Conservation (phyloP, 768 basidiomycete genomes). For the Asterophora parasitica region DNA sequence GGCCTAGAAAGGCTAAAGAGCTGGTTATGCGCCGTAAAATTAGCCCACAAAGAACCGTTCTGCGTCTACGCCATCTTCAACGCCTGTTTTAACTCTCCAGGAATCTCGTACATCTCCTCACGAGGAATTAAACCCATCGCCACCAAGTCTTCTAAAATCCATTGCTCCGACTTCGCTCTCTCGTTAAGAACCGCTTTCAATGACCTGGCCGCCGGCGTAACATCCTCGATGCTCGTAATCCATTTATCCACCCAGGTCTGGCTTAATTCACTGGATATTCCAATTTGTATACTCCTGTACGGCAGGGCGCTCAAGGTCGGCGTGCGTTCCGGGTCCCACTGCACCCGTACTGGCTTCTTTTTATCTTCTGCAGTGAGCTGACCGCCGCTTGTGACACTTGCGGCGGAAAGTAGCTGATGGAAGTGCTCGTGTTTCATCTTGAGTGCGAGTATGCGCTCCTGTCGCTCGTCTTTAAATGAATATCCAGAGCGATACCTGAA, state of each 20-base stretch:
- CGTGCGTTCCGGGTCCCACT: conserved; percentile 11
- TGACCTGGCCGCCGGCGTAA: conserved; percentile 9
- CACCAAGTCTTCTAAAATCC: conserved; percentile 4
- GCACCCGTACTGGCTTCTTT: conserved; percentile 12
- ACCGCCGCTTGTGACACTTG: too few species aligned
- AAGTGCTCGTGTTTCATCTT: too few species aligned
- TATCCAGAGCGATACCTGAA: conserved; percentile 14
- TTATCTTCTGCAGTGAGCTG: conserved; percentile 11
- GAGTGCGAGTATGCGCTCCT: conserved; percentile 14
- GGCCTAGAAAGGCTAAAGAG: too few species aligned
- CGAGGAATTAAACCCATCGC: conserved; percentile 6
- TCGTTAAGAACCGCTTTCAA: conserved; percentile 7
- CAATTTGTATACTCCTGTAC: conserved; percentile 15
- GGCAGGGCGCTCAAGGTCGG: conserved; percentile 10
- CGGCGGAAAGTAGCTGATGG: too few species aligned
- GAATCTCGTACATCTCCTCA: conserved; percentile 10
- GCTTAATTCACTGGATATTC: conserved; percentile 9
- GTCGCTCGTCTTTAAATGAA: conserved; percentile 12
- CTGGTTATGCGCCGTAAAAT: too few species aligned
- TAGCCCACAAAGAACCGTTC: too few species aligned
- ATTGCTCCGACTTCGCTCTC: not conserved
- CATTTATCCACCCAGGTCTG: conserved; percentile 13
- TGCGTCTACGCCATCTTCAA: too few species aligned
- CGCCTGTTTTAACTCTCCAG: too few species aligned
- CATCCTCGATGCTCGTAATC: conserved; percentile 17